phyloP scores from a whole-genome alignment of 352 stramenopile species.

The Pythium chondricola region DNA sequence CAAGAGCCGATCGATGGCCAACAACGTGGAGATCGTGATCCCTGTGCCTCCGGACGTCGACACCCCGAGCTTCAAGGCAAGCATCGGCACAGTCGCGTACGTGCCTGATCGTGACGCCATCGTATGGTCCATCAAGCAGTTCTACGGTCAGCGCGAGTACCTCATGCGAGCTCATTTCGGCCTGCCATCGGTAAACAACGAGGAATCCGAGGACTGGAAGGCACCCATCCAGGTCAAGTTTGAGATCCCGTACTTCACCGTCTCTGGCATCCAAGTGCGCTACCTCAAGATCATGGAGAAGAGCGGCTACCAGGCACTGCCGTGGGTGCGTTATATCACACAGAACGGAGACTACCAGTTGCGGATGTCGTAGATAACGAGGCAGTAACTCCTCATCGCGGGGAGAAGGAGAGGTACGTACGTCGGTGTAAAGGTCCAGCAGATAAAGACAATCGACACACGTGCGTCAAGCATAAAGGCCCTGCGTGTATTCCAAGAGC shows the following conservation, averaged over 20 bases:
- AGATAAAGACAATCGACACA: no score
- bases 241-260: slow-evolving; percentile 94
- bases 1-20: slow-evolving; percentile 97
- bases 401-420: no score
- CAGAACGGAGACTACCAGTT: slow-evolving; percentile 99
- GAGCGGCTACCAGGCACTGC: slow-evolving; percentile 98
- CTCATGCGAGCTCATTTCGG: slow-evolving; percentile 99
- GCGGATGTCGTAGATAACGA: slow-evolving; percentile 92
- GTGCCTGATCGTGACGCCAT: slow-evolving; percentile 97
- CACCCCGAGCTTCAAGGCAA: slow-evolving; percentile 97
- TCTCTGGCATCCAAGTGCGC: slow-evolving; percentile 97
- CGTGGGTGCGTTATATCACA: slow-evolving; percentile 99
- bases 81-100: slow-evolving; percentile 97
- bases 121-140: slow-evolving; percentile 99
- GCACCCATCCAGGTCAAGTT: slow-evolving; percentile 95
- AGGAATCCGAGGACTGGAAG: slow-evolving; percentile 85
- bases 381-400: no score
- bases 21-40: slow-evolving; percentile 99
- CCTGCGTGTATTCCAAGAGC: no score
- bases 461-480: no score
- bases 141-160: slow-evolving; percentile 97
- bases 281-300: slow-evolving; percentile 99
- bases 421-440: no score
- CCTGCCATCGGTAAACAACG: slow-evolving; percentile 93
- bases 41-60: slow-evolving; percentile 98